Conservation (phyloP, 2,329 filamentous ascomycete genomes). For the Sarocladium strictum region DNA sequence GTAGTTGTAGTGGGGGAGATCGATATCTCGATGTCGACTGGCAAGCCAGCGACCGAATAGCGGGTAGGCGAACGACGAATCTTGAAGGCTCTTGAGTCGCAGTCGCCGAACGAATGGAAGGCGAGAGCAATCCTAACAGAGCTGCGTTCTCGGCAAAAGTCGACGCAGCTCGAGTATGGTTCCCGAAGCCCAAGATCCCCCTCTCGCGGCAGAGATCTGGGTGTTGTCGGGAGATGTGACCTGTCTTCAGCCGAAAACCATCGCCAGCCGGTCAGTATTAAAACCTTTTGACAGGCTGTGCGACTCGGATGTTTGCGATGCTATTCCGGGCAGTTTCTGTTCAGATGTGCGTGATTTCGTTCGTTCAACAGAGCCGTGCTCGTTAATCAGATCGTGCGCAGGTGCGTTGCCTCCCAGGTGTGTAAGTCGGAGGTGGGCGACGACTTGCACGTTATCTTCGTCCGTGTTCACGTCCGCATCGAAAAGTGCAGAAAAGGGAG, state of each 20-base stretch:
- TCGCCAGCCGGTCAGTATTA: neutral
- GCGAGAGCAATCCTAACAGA: neutral
- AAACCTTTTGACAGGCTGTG: neutral
- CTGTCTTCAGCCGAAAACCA: conserved; percentile 1
- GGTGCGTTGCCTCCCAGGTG: neutral
- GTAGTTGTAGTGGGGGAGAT: neutral
- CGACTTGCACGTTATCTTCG: neutral
- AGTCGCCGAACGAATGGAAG: neutral
- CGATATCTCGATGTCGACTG: conserved; percentile 6
- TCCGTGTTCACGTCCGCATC: neutral
- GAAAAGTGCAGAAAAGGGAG: neutral
- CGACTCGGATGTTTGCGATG: neutral
- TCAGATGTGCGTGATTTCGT: neutral
- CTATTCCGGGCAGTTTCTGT: neutral
- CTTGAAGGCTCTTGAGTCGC: neutral
- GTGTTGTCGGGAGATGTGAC: neutral
- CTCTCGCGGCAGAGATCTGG: conserved; percentile 8
- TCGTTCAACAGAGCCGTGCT: too few relatives aligned
- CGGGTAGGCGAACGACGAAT: neutral
- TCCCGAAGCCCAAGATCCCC: conserved; percentile 7
- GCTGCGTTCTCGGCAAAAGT: neutral
- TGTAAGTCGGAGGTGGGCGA: too few relatives aligned
- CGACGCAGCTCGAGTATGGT: conserved; percentile 1
- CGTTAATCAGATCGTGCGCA: neutral
- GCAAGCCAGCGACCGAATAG: conserved; percentile 8